These are phyloP conservation scores for Rosa persica DNA, from an alignment of 306 rosid genomes.

Conservation along the genomic window DNA sequence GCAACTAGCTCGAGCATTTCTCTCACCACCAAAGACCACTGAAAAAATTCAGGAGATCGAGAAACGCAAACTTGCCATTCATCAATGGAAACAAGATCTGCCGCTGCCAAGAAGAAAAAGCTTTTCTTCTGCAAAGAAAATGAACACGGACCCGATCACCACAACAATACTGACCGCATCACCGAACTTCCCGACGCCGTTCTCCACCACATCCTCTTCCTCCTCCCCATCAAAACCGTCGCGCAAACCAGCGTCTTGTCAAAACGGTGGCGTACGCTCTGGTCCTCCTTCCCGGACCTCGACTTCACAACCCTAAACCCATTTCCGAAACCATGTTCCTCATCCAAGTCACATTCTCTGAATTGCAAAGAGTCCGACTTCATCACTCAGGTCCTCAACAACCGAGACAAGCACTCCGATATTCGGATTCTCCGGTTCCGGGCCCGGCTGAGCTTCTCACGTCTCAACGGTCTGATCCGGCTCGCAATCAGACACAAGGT, in stretches of 20 bases:
- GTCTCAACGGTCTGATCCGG: constrained; percentile 57
- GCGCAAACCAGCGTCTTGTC: constrained; percentile 65
- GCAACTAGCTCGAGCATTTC: constrained; percentile 11
- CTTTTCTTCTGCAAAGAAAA: constrained; percentile 32
- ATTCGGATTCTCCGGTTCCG: constrained; percentile 58
- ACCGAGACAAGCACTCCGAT: constrained; percentile 50
- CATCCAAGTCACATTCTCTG: background rate
- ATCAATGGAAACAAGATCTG: constrained; percentile 70
- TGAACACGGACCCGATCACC: constrained; percentile 29
- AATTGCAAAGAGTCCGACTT: constrained; percentile 32
- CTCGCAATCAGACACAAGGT: constrained; percentile 59
- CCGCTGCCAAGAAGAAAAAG: constrained; percentile 20
- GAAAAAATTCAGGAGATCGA: background rate
- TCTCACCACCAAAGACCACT: constrained; percentile 12
- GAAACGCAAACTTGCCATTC: background rate
- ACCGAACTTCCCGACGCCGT: constrained; percentile 77
- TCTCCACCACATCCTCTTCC: constrained; percentile 58
- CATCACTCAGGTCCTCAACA: constrained; percentile 49
- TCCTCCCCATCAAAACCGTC: constrained; percentile 60
- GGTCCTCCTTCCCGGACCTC: constrained; percentile 78
- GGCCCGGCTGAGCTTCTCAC: constrained; percentile 56
- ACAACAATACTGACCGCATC: constrained; percentile 39
- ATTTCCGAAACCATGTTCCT: background rate
- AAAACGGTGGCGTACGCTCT: constrained; percentile 58
- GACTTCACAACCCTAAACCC: constrained; percentile 56